Evolutionary conservation across 352 stramenopile genomes (phyloP).

Genomic region (Chrysophaeum taylorii): DNA sequence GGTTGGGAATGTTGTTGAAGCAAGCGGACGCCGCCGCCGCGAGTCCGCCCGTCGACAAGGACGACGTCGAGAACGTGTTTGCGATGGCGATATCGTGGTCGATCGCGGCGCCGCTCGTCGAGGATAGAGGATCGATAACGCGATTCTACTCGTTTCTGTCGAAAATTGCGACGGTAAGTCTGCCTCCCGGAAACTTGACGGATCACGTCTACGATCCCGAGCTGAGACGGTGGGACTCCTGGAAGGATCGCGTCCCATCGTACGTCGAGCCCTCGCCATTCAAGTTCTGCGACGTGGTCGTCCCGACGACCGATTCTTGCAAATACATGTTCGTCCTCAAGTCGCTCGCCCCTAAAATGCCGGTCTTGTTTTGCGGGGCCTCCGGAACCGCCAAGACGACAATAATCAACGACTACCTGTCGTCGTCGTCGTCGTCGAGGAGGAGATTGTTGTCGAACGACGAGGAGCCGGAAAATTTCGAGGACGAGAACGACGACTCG

Average conservation of each 20-base stretch:
- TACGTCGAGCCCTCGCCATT: conserved; percentile 82
- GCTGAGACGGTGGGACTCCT: conserved; percentile 74
- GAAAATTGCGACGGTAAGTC: conserved; percentile 58
- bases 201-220: conserved; percentile 75
- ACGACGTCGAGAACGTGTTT: conserved; percentile 73
- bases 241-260: conserved; percentile 62
- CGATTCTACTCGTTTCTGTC: conserved; percentile 80
- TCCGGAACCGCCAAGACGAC: conserved; percentile 86
- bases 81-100: conserved; percentile 84
- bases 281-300: conserved; percentile 84
- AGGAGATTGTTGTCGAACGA: conserved; percentile 10
- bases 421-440: conserved; percentile 54
- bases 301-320: conserved; percentile 83
- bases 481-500: too few species aligned
- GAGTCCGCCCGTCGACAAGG: conserved; percentile 23
- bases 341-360: conserved; percentile 66
- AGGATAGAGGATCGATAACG: conserved; percentile 48
- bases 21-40: conserved; percentile 31
- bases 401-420: conserved; percentile 84
- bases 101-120: conserved; percentile 69
- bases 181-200: conserved; percentile 67
- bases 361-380: conserved; percentile 82
- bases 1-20: conserved; percentile 42
- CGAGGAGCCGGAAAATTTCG: conserved; percentile 3
- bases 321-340: conserved; percentile 79